Percentiles rank a stretch among this genome's conserved stretches.
These are phyloP conservation scores for Dryadomyces quercivorus DNA, from an alignment of 2,329 filamentous ascomycete species.

Conservation along the genomic window DNA sequence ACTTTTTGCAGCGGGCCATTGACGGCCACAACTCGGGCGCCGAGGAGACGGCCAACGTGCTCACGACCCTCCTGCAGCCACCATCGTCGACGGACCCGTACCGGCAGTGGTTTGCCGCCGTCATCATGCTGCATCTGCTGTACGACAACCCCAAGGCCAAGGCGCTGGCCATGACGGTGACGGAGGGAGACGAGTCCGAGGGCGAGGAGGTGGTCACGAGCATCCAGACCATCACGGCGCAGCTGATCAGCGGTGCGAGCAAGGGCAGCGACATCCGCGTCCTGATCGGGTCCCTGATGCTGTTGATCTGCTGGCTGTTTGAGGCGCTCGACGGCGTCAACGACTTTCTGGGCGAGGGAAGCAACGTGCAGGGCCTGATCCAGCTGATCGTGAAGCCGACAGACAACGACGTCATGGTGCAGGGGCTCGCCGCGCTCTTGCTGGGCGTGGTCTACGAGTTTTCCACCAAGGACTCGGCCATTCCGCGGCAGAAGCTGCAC, in stretches of 20 bases:
- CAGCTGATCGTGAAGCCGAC: constrained; percentile 56
- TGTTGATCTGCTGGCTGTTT: constrained; percentile 81
- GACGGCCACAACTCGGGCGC: constrained; percentile 67
- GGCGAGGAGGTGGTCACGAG: constrained; percentile 94
- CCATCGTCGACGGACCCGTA: constrained; percentile 66
- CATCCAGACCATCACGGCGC: constrained; percentile 76
- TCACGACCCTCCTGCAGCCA: constrained; percentile 68
- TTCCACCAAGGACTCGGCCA: constrained; percentile 90
- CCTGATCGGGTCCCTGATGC: constrained; percentile 75
- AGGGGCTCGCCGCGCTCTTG: constrained; percentile 73
- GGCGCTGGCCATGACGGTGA: constrained; percentile 64
- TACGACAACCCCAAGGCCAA: constrained; percentile 74
- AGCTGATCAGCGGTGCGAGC: constrained; percentile 70
- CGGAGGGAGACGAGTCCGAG: constrained; percentile 75
- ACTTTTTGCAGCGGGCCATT: constrained; percentile 82
- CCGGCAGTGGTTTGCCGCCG: constrained; percentile 77
- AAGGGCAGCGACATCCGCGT: constrained; percentile 67
- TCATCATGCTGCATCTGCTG: constrained; percentile 75
- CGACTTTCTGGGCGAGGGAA: constrained; percentile 84
- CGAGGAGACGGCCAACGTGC: constrained; percentile 77
- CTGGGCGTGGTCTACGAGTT: constrained; percentile 91
- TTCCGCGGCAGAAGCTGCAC: constrained; percentile 70
- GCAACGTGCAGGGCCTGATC: constrained; percentile 77
- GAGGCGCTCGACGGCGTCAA: constrained; percentile 87
- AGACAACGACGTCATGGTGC: constrained; percentile 53